These are phyloP conservation scores for Onygenales sp. DNA, from an alignment of 2,329 filamentous ascomycete species.

Conservation along the genomic window DNA sequence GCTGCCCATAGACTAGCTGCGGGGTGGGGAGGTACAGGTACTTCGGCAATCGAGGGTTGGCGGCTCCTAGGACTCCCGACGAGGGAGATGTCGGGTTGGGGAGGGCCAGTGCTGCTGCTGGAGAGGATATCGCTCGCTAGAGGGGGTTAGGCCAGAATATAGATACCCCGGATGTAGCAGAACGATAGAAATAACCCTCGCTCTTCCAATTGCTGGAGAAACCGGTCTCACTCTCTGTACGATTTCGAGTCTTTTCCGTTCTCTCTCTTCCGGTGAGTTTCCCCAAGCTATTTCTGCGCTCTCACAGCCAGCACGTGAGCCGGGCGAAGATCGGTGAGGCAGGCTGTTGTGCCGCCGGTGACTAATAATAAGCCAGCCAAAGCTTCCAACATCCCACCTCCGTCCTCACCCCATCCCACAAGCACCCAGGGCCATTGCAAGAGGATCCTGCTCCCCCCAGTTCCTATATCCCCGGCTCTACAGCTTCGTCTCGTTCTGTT, in stretches of 20 bases:
- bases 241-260: neutral
- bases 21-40: neutral
- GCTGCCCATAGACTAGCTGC: neutral
- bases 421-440: neutral
- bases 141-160: neutral
- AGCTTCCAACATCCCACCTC: neutral
- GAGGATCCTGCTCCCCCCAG: neutral
- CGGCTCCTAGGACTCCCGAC: neutral
- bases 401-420: neutral
- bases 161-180: neutral
- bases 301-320: neutral
- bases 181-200: neutral
- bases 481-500: neutral
- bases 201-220: neutral
- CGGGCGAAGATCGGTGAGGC: neutral
- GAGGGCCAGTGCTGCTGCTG: neutral
- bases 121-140: neutral
- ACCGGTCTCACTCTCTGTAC: neutral
- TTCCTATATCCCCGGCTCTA: neutral
- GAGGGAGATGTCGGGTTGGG: neutral
- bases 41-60: neutral
- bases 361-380: neutral
- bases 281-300: neutral
- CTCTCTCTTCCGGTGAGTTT: conserved; percentile 9
- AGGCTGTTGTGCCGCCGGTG: neutral